phyloP scores from a whole-genome alignment of 805 yeast species.

The Torulaspora indica region DNA sequence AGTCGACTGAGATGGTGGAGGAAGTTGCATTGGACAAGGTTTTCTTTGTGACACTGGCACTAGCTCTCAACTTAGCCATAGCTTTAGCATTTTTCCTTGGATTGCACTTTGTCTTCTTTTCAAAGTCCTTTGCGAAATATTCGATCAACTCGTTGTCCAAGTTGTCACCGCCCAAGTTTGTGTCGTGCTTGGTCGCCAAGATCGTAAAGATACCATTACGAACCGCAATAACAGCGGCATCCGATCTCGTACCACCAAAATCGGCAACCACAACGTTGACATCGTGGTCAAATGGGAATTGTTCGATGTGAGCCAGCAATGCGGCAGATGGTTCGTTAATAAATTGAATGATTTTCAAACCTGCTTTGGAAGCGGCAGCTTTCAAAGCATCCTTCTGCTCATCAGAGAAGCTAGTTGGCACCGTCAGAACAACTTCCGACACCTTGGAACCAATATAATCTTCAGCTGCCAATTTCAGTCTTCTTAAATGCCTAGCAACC shows the following conservation, averaged over 20 bases:
- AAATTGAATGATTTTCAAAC: constrained; percentile 75
- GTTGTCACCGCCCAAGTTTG: constrained; percentile 79
- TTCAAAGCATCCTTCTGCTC: constrained; percentile 63
- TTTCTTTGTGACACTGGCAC: constrained; percentile 79
- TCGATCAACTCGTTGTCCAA: constrained; percentile 78
- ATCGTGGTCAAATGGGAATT: constrained; percentile 38
- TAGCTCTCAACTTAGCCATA: constrained; percentile 79
- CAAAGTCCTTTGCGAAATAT: constrained; percentile 87
- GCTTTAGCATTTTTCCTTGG: constrained; percentile 81
- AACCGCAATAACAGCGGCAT: constrained; percentile 87
- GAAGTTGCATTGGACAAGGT: constrained; percentile 86
- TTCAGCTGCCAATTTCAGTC: constrained; percentile 81
- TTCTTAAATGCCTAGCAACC: constrained; percentile 74
- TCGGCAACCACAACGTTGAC: constrained; percentile 72
- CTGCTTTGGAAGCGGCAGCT: constrained; percentile 62
- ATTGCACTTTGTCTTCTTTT: constrained; percentile 77
- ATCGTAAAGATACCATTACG: constrained; percentile 93
- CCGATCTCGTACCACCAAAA: constrained; percentile 93
- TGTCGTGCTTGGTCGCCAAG: constrained; percentile 78
- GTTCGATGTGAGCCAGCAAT: constrained; percentile 68
- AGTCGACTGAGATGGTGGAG: constrained; percentile 89
- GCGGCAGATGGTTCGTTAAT: constrained; percentile 93
- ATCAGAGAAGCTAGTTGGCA: constrained; percentile 82
- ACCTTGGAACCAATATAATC: constrained; percentile 82
- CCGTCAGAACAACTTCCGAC: constrained; percentile 80